Conservation (phyloP, 1,284 basidiomycete genomes). For the Fistulinella staudtii region DNA sequence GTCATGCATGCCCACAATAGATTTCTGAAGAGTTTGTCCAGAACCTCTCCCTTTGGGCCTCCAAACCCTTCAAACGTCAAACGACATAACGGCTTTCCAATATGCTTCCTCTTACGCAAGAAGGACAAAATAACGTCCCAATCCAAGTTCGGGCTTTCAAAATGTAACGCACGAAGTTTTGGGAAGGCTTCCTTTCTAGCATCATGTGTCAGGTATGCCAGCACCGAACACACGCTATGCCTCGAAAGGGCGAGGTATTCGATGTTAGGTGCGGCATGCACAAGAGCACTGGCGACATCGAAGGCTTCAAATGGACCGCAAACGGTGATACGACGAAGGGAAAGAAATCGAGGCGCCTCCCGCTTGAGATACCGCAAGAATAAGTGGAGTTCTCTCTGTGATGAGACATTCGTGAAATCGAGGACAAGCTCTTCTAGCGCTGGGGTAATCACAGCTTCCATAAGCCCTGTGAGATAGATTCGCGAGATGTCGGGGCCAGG, state of each 20-base stretch:
- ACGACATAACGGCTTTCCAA: slow-evolving; percentile 18
- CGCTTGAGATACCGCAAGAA: slow-evolving; percentile 30
- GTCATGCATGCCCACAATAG: slow-evolving; percentile 23
- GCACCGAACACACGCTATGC: slow-evolving; percentile 23
- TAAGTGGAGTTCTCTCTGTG: slow-evolving; percentile 27
- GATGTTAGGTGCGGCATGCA: slow-evolving; percentile 26
- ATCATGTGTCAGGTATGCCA: slow-evolving; percentile 27
- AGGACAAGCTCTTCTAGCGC: slow-evolving; percentile 22
- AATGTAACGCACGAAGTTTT: slow-evolving; percentile 15
- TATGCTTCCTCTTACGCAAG: slow-evolving; percentile 21
- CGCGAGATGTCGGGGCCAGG: slow-evolving; percentile 32
- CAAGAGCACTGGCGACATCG: slow-evolving; percentile 24
- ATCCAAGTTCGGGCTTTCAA: slow-evolving; percentile 28
- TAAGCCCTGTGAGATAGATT: slow-evolving; percentile 22
- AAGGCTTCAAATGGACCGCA: slow-evolving; percentile 26
- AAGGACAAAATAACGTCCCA: slow-evolving; percentile 31
- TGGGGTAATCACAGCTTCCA: slow-evolving; percentile 25
- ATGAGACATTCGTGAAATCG: slow-evolving; percentile 25
- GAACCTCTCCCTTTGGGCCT: slow-evolving; percentile 14
- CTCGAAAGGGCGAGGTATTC: slow-evolving; percentile 26
- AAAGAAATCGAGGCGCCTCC: slow-evolving; percentile 24
- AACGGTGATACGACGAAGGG: slow-evolving; percentile 16
- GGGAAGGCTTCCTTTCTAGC: slow-evolving; percentile 29
- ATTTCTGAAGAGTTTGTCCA: slow-evolving; percentile 20
- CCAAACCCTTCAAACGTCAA: slow-evolving; percentile 24